phyloP scores from a whole-genome alignment of 208 protist genomes.

The Herpetomonas samuelpessoai region DNA sequence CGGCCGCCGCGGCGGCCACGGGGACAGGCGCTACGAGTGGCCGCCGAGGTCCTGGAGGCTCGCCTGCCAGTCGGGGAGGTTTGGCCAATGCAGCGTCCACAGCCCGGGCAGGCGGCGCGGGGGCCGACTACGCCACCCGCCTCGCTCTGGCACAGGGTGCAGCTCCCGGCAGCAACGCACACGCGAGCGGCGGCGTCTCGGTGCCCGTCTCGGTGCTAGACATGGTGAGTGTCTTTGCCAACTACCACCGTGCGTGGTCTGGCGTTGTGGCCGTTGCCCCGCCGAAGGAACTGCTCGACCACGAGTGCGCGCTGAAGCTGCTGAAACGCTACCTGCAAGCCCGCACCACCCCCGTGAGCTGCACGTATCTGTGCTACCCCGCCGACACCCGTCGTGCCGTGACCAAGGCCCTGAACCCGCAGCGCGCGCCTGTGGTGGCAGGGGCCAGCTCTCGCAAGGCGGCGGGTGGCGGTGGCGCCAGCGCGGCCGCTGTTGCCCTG shows the following conservation, averaged over 20 bases:
- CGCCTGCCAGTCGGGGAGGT: not conserved
- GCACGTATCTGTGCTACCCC: conserved; percentile 76
- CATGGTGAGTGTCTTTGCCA: conserved; percentile 56
- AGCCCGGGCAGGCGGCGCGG: not conserved
- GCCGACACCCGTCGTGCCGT: conserved; percentile 31
- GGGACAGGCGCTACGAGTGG: not conserved
- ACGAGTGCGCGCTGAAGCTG: conserved; percentile 55
- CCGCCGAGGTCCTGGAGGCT: conserved; percentile 2
- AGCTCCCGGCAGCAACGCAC: conserved; percentile 49
- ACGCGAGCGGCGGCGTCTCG: conserved; percentile 28
- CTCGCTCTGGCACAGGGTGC: conserved; percentile 50
- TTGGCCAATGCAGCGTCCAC: not conserved
- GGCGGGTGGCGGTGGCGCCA: conserved; percentile 9
- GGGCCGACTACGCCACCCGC: not conserved
- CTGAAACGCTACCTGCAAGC: conserved; percentile 56
- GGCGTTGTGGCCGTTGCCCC: conserved; percentile 42
- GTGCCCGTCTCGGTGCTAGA: conserved; percentile 31
- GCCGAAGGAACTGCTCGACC: conserved; percentile 42
- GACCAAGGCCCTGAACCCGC: conserved; percentile 23
- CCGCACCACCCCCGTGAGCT: conserved; percentile 48
- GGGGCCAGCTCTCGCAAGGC: conserved; percentile 14
- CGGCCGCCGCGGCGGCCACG: not conserved
- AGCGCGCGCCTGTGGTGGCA: conserved; percentile 15
- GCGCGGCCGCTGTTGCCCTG: conserved; percentile 5
- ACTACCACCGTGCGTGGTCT: conserved; percentile 43